A percentile compares a stretch with the other conserved stretches of the same genome.
Evolutionary conservation across 176 grass and related monocot genomes (phyloP).

Genomic region (Musa troglodytarum): DNA sequence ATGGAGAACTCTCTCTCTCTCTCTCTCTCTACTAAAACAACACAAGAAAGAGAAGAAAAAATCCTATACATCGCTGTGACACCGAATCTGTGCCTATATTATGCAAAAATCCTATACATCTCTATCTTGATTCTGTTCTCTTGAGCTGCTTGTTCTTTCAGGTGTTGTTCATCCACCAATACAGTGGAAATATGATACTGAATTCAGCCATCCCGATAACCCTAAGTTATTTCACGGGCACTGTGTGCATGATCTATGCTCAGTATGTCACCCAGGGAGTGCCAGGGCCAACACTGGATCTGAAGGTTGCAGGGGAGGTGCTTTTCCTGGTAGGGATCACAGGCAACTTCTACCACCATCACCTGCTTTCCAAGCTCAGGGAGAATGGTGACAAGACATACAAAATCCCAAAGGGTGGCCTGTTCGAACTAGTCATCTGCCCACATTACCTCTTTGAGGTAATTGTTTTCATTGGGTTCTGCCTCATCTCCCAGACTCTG

Average conservation of each 20-base stretch:
- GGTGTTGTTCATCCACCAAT: constrained; percentile 59
- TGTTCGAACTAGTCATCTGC: constrained; percentile 52
- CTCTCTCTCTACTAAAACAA: too few species aligned
- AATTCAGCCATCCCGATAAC: constrained; percentile 29
- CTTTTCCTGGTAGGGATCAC: constrained; percentile 38
- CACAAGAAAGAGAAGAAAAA: too few species aligned
- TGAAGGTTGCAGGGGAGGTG: constrained; percentile 30
- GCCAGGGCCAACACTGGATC: constrained; percentile 27
- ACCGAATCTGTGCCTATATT: too few species aligned
- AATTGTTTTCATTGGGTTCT: constrained; percentile 41
- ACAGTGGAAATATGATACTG: constrained; percentile 38
- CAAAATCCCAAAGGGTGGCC: constrained; percentile 55
- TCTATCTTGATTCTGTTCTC: too few species aligned
- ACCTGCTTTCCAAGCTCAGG: constrained; percentile 41
- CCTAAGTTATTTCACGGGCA: constrained; percentile 38
- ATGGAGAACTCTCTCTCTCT: neutral
- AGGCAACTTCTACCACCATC: constrained; percentile 75
- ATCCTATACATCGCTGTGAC: neutral
- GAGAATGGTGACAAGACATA: constrained; percentile 25
- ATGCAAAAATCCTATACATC: neutral
- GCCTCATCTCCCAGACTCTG: constrained; percentile 57
- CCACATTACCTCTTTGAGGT: constrained; percentile 86
- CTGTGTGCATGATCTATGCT: constrained; percentile 38
- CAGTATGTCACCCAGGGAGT: constrained; percentile 31
- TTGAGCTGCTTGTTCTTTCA: neutral